Base-by-base conservation (phyloP, 352 stramenopile species). In the Pythium rhizo-oryzae region DNA sequence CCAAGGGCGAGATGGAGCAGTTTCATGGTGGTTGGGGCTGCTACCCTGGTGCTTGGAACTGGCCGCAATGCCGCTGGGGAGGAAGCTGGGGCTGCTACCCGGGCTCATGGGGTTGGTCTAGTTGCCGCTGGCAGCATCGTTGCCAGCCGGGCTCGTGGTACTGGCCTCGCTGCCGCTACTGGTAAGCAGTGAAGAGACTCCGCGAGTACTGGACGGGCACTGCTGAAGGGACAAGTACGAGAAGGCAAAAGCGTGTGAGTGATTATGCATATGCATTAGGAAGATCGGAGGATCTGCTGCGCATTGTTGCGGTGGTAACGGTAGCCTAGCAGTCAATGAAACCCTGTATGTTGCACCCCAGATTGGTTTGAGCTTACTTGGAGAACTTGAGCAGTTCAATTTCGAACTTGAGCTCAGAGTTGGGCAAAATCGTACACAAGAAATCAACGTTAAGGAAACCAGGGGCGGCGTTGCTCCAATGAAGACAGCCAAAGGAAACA, bases 331-430 rank as follows among this genome's bases (percentile, higher is more conserved):
- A 11, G 13, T 11, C 12, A 41, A 41, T 41, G 12, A 11, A 41
- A 1, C 35, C 35, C 13, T 41, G 35, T 4, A 41, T 41, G 12
- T 41, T 41, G 41, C 18, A 16, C 5, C 18, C n/a, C 21, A 2
- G 41, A 19, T 59, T 37, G 5, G 24, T 33, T 23, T 3, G 2
- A 21, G 8, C 28, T 25, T 54, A 46, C 56, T 44, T 53, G 23
- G 57, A 24, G 65, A 90, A 85, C 74, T 92, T 87, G 69, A 94
- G 81, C 65, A 98, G 84, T 70, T 98, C 89, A 70, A 98, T 97
- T 67, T 98, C 92, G 75, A 98, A 98, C 58, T 96, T 77, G 11
- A 98, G 75, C 64, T 81, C 83, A 33, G 89, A 97, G 76, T 98
- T 91, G 25, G 93, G 94, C 83, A 95, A 87, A 78, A 99, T 99